Evolutionary conservation across 352 stramenopile species (phyloP), one percentile per base, ranked within the genome.

Genomic region (Phytophthora crassamura): DNA sequence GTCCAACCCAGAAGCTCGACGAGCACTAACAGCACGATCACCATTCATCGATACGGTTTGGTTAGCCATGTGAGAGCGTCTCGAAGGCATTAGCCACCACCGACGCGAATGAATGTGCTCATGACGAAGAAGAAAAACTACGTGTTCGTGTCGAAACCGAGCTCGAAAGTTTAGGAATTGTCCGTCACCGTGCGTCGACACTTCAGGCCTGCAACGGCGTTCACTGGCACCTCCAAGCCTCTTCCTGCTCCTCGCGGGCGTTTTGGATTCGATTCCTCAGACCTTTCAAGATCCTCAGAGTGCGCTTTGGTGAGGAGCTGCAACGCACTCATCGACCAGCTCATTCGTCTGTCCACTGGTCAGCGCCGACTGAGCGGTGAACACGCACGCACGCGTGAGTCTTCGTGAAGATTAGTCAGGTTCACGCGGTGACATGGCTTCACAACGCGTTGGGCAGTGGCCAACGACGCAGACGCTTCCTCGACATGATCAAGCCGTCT

Each of bases 291-390:
- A 22, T 18, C 18, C 30, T 18, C 22, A 48, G 16, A n/a, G 11
- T 20, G 38, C 15, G 45, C 51, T 59, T 59, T 41, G 20, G 25
- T 30, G 14, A 9, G 36, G 38, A 50, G 22, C 11, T 12, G 12
- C 18, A n/a, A 15, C 52, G 52, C 38, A 16, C 45, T 39, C 52
- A 52, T 18, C 32, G 15, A 15, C 35, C 25, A 36, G 33, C 43
- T 39, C 8, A 18, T 65, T 68, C 54, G 28, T 61, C 53, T 68
- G 54, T 59, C 52, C 49, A 71, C 54, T 71, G 61, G 48, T 59
- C 54, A 70, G 66, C 36, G 18, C 22, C 36, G 16, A 25, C 52
- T 63, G 22, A 34, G 60, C 43, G 30, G 20, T 43, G 46, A 35
- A 40, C 41, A 33, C 53, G 49, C 61, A 71, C 53, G 66, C 54